A percentile compares a stretch with the other conserved stretches of the same genome.
Conservation (phyloP, 1,284 basidiomycete genomes). For the Lentinus polychrous region DNA sequence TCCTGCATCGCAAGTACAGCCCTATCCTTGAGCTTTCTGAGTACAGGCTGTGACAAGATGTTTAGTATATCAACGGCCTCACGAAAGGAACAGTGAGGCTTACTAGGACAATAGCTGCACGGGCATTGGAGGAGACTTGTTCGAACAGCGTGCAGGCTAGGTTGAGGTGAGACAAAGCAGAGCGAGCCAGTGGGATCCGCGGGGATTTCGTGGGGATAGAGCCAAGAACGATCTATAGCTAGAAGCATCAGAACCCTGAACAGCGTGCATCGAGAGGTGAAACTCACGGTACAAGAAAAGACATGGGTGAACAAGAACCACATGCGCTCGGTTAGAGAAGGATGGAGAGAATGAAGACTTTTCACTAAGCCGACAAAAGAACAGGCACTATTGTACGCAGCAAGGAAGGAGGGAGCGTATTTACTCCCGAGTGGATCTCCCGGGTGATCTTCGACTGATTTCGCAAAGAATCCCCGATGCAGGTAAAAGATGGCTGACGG, state of each 20-base stretch:
- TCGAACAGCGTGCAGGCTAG: conserved; percentile 52
- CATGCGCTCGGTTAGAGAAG: conserved; percentile 57
- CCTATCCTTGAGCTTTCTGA: conserved; percentile 47
- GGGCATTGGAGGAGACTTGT: conserved; percentile 41
- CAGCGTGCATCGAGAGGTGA: background rate
- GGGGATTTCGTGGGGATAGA: conserved; percentile 57
- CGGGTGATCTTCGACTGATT: conserved; percentile 55
- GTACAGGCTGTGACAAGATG: conserved; percentile 39
- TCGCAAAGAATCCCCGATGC: conserved; percentile 68
- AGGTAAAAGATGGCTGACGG: conserved; percentile 57
- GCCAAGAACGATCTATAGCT: conserved; percentile 54
- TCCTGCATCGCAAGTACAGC: conserved; percentile 27
- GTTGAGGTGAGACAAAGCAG: conserved; percentile 57
- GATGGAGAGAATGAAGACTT: conserved; percentile 58
- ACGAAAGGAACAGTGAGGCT: conserved; percentile 18
- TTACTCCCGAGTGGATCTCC: conserved; percentile 61
- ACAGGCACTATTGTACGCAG: conserved; percentile 59
- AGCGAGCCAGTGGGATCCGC: conserved; percentile 52
- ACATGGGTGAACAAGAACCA: conserved; percentile 71
- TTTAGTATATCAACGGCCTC: conserved; percentile 2
- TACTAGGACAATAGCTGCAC: conserved; percentile 54
- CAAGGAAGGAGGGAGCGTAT: conserved; percentile 60
- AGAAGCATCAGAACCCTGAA: conserved; percentile 6
- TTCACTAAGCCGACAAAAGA: conserved; percentile 59
- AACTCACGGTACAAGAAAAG: conserved; percentile 63